Base-by-base conservation (phyloP, 306 rosid species). In the Alnus rubra region DNA sequence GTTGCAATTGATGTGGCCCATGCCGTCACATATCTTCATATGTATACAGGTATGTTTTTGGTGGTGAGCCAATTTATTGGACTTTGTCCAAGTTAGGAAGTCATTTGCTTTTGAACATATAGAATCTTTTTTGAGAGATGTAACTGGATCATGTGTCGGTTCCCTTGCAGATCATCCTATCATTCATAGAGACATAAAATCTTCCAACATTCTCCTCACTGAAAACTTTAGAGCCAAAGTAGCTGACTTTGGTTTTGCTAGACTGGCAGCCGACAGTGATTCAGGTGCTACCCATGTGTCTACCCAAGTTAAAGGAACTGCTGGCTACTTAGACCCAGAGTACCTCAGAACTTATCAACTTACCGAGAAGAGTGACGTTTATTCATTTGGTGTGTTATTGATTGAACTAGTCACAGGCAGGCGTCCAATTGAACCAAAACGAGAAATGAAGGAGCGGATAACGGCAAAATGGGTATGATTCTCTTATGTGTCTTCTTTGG, bases 311-410 rank as follows among this genome's bases (percentile, higher is more conserved):
- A 96, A 93, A 75, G 99, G 99, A 85, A 93, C 99, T 33, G 99
- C 99, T n/a, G 99, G 99, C 55, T 96, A 96, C 88, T 87, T 96
- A 92, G 99, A 96, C 69, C 99, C 99, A 16, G 99, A 96, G 77
- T 96, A 96, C 89, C 86, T 96, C 63, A 93, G 84, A 87, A 93
- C 98, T 42, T 91, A 96, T 80, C 99, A 91, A 58, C 96, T 96
- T 51, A 96, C 98, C 5, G 98, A 93, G 62, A 96, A 93, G 85
- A 96, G 99, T 80, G 99, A 96, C n/a, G 98, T 93, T 63, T 96
- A 90, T 80, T 96, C 99, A 13, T 96, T 93, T 79, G 99, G 99
- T 28, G 93, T 96, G 79, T 81, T 96, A 68, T 86, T 96, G 84
- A 94, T 96, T 83, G 99, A 96, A 82, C 88, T 93, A 37, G 89